A percentile compares a stretch with the other conserved stretches of the same genome.
Evolutionary conservation across 1,139 yeast genomes (phyloP).

Genomic region (Spathaspora jeffriesii): DNA sequence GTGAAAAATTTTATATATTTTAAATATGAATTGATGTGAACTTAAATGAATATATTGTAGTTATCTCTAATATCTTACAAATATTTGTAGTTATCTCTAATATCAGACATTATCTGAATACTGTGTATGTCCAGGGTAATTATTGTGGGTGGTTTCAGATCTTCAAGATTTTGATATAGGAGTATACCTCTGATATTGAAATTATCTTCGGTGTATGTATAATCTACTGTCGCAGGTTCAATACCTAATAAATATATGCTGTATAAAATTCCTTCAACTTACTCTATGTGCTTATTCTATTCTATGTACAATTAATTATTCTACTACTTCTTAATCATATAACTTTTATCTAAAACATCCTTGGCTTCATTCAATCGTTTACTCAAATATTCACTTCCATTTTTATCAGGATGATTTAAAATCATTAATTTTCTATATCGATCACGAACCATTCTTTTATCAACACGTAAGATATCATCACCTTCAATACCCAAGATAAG

Average conservation of each 20-base stretch:
- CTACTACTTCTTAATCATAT: slow-evolving; percentile 28
- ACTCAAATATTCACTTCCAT: slow-evolving; percentile 71
- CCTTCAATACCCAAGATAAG: slow-evolving; percentile 54
- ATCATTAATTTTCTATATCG: slow-evolving; percentile 68
- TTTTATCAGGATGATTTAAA: slow-evolving; percentile 73
- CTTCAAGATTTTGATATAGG: too few species aligned
- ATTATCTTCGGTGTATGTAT: too few species aligned
- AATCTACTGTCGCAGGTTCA: too few species aligned
- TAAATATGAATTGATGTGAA: neutral
- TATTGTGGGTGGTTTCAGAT: too few species aligned
- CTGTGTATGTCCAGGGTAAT: too few species aligned
- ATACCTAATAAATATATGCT: too few species aligned
- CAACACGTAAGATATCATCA: slow-evolving; percentile 48
- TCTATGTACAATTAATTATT: neutral
- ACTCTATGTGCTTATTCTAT: too few species aligned
- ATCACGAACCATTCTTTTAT: slow-evolving; percentile 44
- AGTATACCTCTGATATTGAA: too few species aligned
- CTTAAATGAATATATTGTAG: neutral
- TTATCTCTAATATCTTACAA: too few species aligned
- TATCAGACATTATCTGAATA: too few species aligned
- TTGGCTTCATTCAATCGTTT: slow-evolving; percentile 79
- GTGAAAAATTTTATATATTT: neutral
- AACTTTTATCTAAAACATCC: slow-evolving; percentile 61
- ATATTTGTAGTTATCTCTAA: too few species aligned
- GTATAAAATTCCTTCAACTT: too few species aligned